These are phyloP conservation scores for Pleodorina starrii DNA, from an alignment of 139 green algal species.

Conservation along the genomic window DNA sequence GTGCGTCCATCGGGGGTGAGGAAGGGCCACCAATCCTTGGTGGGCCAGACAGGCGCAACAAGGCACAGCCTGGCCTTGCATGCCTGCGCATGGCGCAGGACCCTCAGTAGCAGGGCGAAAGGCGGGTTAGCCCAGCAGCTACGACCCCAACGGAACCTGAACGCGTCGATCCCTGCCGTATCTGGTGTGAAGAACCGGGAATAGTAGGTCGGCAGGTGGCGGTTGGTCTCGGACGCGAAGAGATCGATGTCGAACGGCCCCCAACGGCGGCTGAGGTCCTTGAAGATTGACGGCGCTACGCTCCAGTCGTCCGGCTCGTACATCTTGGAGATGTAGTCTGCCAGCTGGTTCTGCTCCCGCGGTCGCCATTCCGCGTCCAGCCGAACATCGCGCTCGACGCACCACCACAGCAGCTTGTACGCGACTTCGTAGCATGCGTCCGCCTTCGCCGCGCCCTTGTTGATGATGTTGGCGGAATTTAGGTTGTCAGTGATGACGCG, in stretches of 20 bases:
- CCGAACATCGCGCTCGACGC: not conserved
- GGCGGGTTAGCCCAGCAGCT: not conserved
- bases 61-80: not conserved
- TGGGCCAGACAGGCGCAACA: not conserved
- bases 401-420: conserved; percentile 16
- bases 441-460: not conserved
- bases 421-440: not conserved
- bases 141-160: not conserved
- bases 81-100: not conserved
- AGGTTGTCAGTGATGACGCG: not conserved
- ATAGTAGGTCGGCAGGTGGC: conserved; percentile 7
- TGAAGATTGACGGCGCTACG: not conserved
- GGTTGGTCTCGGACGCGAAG: not conserved
- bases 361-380: not conserved
- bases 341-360: conserved; percentile 2
- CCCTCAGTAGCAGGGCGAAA: not conserved
- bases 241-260: not conserved
- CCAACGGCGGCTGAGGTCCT: not conserved
- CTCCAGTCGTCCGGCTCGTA: not conserved
- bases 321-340: not conserved
- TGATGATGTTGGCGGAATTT: not conserved
- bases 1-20: no score
- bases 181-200: conserved; percentile 12
- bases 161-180: conserved; percentile 6
- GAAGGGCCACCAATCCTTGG: not conserved